A percentile compares a stretch with the other conserved stretches of the same genome.
Evolutionary conservation across 495 filamentous ascomycete species (phyloP).

Genomic region (Massariosphaeria phaeospora): DNA sequence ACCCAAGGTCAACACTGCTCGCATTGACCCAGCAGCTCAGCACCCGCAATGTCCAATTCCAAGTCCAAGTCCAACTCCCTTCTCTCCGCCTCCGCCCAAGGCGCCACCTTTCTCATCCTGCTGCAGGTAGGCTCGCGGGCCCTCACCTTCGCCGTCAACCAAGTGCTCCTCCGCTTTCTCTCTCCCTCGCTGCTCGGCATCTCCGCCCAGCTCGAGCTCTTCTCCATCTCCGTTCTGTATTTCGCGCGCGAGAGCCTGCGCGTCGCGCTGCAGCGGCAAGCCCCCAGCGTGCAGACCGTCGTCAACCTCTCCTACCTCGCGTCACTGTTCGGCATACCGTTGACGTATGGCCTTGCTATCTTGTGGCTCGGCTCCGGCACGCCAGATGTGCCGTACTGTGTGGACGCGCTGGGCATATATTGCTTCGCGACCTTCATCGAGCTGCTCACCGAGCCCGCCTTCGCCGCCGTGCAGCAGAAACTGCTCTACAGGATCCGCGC

Average conservation of each 20-base stretch:
- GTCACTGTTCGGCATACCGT: constrained; percentile 60
- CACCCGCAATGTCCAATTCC: too few species aligned
- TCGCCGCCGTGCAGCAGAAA: constrained; percentile 73
- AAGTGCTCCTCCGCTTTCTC: constrained; percentile 77
- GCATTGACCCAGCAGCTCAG: too few species aligned
- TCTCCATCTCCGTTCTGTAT: constrained; percentile 79
- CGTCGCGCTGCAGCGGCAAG: constrained; percentile 76
- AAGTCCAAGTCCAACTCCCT: constrained; percentile 34
- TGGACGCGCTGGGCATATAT: constrained; percentile 60
- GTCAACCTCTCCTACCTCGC: constrained; percentile 85
- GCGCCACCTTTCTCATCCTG: constrained; percentile 78
- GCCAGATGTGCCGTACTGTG: constrained; percentile 59
- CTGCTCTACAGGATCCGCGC: constrained; percentile 76
- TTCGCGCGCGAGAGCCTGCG: constrained; percentile 87
- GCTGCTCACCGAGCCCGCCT: constrained; percentile 76
- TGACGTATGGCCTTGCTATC: constrained; percentile 55
- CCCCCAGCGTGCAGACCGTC: constrained; percentile 53
- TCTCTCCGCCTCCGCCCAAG: constrained; percentile 54
- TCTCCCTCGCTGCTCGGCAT: constrained; percentile 79
- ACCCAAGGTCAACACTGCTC: too few species aligned
- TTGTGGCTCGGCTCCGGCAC: constrained; percentile 60
- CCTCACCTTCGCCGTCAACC: constrained; percentile 86
- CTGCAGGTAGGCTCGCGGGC: constrained; percentile 78
- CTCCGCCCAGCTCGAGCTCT: constrained; percentile 85
- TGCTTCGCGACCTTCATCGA: constrained; percentile 73